phyloP scores from a whole-genome alignment of 192 early-diverging fungal species.

The Entomortierella lignicola region DNA sequence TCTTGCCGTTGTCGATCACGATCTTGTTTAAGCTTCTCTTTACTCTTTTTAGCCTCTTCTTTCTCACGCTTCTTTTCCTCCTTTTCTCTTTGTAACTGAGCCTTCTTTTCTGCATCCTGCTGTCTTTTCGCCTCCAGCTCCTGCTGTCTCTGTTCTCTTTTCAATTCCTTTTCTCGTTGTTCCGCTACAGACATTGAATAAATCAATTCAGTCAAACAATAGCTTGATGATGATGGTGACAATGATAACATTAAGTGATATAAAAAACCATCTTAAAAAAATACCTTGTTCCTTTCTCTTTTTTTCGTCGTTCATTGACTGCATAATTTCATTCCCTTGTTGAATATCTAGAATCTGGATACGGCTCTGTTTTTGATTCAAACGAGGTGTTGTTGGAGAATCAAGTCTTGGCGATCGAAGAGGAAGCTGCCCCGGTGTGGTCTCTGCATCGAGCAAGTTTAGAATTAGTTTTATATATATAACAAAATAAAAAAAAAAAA shows the following conservation, averaged over 20 bases:
- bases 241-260: background rate
- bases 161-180: slow-evolving; percentile 47
- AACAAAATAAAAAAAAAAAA: background rate
- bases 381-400: slow-evolving; percentile 27
- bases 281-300: slow-evolving; percentile 37
- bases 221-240: background rate
- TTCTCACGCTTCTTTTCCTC: slow-evolving; percentile 46
- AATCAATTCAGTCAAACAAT: background rate
- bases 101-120: slow-evolving; percentile 52
- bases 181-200: slow-evolving; percentile 15
- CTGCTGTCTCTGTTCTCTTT: slow-evolving; percentile 36
- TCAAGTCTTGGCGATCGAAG: slow-evolving; percentile 41
- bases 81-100: slow-evolving; percentile 30
- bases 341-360: slow-evolving; percentile 53
- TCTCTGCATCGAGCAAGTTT: slow-evolving; percentile 9
- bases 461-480: background rate
- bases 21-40: slow-evolving; percentile 33
- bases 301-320: slow-evolving; percentile 43
- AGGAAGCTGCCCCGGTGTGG: slow-evolving; percentile 31
- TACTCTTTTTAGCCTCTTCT: slow-evolving; percentile 40
- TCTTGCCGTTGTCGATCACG: slow-evolving; percentile 28
- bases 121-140: slow-evolving; percentile 29
- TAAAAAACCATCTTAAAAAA: background rate
- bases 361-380: slow-evolving; percentile 34
- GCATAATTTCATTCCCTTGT: slow-evolving; percentile 55